A percentile compares a stretch with the other conserved stretches of the same genome.
These are phyloP conservation scores for Allomyces arbusculus DNA, from an alignment of 192 early-diverging fungal genomes.

Conservation along the genomic window DNA sequence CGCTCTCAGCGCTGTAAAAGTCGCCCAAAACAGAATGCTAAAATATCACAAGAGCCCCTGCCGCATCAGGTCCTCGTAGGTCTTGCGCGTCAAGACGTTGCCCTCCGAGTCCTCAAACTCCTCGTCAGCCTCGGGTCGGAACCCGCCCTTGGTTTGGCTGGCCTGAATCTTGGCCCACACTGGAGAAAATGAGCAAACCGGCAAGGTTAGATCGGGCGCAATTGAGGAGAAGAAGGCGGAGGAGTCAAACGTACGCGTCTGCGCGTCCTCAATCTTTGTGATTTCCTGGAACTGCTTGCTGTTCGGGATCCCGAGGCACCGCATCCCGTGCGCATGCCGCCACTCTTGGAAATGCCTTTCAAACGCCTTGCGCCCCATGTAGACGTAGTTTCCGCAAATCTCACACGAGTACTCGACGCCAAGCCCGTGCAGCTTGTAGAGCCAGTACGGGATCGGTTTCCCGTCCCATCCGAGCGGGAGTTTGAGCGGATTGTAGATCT, in stretches of 20 bases:
- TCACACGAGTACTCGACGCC: slow-evolving; percentile 88
- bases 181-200: slow-evolving; percentile 3
- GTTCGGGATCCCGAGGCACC: slow-evolving; percentile 77
- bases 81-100: slow-evolving; percentile 75
- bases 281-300: slow-evolving; percentile 80
- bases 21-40: too few relatives aligned
- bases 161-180: slow-evolving; percentile 74
- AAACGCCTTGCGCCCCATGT: slow-evolving; percentile 91
- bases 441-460: slow-evolving; percentile 97
- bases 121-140: slow-evolving; percentile 66
- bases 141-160: slow-evolving; percentile 34
- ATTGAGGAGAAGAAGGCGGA: neutral
- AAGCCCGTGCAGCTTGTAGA: slow-evolving; percentile 91
- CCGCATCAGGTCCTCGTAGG: slow-evolving; percentile 61
- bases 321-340: slow-evolving; percentile 87
- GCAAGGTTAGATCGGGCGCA: neutral
- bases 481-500: slow-evolving; percentile 92
- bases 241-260: slow-evolving; percentile 38
- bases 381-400: slow-evolving; percentile 85
- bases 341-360: slow-evolving; percentile 91
- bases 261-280: slow-evolving; percentile 72
- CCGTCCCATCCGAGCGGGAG: slow-evolving; percentile 93
- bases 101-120: slow-evolving; percentile 71
- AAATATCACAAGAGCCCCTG: slow-evolving; percentile 47
- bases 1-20: too few relatives aligned